A percentile compares a stretch with the other conserved stretches of the same genome.
These are phyloP conservation scores for Paracoccidioides brasiliensis DNA, from an alignment of 2,329 filamentous ascomycete genomes.

Conservation along the genomic window DNA sequence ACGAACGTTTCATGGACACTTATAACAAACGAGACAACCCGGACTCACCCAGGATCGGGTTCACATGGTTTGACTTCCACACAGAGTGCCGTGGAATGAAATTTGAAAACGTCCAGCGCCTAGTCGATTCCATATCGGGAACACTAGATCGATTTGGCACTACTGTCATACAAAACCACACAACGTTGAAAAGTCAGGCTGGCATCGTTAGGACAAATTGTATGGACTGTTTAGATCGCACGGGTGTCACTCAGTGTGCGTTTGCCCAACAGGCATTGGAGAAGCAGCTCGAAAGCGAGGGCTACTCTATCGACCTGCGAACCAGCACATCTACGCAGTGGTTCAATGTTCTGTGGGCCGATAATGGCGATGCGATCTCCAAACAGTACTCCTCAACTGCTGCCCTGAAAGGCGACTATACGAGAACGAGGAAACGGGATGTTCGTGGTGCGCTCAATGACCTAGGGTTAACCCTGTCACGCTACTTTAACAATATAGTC, in stretches of 20 bases:
- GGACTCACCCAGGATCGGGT: constrained; percentile 44
- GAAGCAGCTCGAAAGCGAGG: constrained; percentile 60
- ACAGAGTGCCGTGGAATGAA: constrained; percentile 88
- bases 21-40: constrained; percentile 51
- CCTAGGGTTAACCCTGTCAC: constrained; percentile 70
- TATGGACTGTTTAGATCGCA: constrained; percentile 95
- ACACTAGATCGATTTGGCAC: constrained; percentile 61
- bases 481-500: constrained; percentile 72
- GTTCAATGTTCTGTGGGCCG: constrained; percentile 96
- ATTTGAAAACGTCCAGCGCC: constrained; percentile 80
- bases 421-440: constrained; percentile 76
- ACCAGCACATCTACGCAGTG: constrained; percentile 68
- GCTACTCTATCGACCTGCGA: constrained; percentile 62
- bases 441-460: constrained; percentile 87
- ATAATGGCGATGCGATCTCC: constrained; percentile 92
- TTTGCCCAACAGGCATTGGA: constrained; percentile 76
- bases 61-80: constrained; percentile 98
- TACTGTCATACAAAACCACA: constrained; percentile 44
- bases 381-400: constrained; percentile 93
- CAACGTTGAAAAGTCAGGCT: constrained; percentile 41
- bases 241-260: constrained; percentile 89
- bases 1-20: constrained; percentile 52
- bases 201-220: constrained; percentile 90
- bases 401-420: constrained; percentile 94
- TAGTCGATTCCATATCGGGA: constrained; percentile 56